Evolutionary conservation across 2,329 filamentous ascomycete genomes (phyloP).

Genomic region (Trichoderma aggressivum): DNA sequence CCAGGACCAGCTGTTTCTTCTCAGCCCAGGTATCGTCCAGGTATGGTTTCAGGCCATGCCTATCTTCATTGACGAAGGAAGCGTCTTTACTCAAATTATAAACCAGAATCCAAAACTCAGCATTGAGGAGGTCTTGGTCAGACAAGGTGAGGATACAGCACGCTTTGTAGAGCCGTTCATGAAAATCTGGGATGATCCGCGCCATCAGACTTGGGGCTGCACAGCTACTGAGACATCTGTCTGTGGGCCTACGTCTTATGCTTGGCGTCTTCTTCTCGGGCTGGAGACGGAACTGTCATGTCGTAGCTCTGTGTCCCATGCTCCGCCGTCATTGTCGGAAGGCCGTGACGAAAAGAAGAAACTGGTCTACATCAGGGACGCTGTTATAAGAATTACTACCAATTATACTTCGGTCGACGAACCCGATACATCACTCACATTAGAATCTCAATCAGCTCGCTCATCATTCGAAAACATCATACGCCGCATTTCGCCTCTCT

Average conservation of each 20-base stretch:
- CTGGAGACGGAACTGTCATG: background rate
- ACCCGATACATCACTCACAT: too few relatives aligned
- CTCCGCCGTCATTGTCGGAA: too few relatives aligned
- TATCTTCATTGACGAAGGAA: background rate
- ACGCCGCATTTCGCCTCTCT: background rate
- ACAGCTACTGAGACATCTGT: background rate
- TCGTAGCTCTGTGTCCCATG: background rate
- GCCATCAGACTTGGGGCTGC: background rate
- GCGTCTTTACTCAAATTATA: background rate
- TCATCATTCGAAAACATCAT: background rate
- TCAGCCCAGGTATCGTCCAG: background rate
- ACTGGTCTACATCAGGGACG: background rate
- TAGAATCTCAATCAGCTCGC: background rate
- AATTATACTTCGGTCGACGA: background rate
- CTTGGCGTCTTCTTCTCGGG: background rate
- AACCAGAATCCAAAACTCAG: background rate
- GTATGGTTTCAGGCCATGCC: background rate
- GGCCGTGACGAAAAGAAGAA: background rate
- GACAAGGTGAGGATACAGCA: background rate
- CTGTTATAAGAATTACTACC: background rate
- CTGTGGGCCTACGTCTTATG: background rate
- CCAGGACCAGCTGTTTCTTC: background rate
- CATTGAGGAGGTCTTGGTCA: background rate
- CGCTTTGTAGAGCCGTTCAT: background rate
- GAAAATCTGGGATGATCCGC: background rate